Evolutionary conservation across 345 rosid species (phyloP).

Genomic region (Salix dunnii): DNA sequence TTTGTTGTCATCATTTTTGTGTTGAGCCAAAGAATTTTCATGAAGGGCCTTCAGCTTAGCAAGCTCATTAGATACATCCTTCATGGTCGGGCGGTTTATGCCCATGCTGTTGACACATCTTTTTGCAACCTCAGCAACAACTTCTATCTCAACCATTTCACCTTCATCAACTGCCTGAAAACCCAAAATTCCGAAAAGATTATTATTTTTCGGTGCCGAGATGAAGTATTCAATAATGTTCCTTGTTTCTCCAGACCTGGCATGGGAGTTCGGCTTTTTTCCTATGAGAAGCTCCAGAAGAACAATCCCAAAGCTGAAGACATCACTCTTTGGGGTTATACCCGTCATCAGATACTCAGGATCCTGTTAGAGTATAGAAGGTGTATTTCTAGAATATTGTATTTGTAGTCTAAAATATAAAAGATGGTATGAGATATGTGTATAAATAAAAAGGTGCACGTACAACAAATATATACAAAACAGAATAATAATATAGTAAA

Average conservation of each 20-base stretch:
- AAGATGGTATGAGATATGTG: too few relatives aligned
- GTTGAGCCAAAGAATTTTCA: not conserved
- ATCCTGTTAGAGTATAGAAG: too few relatives aligned
- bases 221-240: constrained; percentile 15
- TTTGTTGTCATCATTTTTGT: not conserved
- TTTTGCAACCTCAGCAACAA: not conserved
- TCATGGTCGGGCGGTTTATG: not conserved
- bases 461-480: too few relatives aligned
- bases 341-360: constrained; percentile 32
- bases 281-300: constrained; percentile 34
- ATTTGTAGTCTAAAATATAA: too few relatives aligned
- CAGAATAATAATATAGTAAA: too few relatives aligned
- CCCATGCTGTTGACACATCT: not conserved
- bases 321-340: constrained; percentile 32
- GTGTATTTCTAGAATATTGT: too few relatives aligned
- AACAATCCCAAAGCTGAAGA: constrained; percentile 34
- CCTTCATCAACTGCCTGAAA: not conserved
- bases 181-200: not conserved
- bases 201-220: not conserved
- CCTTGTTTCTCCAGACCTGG: not conserved
- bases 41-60: not conserved
- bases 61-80: not conserved
- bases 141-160: not conserved
- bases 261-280: not conserved
- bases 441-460: too few relatives aligned